Conservation (phyloP, 192 early-diverging fungal species). For the Dissophora ornata region DNA sequence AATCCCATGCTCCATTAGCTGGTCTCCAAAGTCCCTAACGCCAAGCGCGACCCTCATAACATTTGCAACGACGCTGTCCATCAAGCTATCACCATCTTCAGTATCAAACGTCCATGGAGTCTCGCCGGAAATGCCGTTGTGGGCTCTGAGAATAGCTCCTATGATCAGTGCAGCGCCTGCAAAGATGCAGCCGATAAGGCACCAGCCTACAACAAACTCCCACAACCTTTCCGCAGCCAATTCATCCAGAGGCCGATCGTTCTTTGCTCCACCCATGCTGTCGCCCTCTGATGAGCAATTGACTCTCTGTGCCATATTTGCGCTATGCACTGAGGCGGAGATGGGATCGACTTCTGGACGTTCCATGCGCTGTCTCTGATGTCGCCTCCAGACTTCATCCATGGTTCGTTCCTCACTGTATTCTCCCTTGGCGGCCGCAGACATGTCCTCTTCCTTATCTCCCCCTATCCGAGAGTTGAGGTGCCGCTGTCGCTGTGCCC, state of each 20-base stretch:
- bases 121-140: not conserved
- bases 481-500: constrained; percentile 16
- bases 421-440: constrained; percentile 25
- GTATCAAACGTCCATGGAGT: constrained; percentile 33
- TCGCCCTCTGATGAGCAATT: not conserved
- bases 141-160: constrained; percentile 12
- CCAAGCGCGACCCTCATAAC: constrained; percentile 32
- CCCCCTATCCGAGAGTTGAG: not conserved
- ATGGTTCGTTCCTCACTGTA: constrained; percentile 10
- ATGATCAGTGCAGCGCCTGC: constrained; percentile 16
- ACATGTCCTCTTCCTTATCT: not conserved
- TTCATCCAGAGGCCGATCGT: not conserved
- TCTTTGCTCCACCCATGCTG: not conserved
- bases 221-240: constrained; percentile 22
- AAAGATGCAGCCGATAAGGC: constrained; percentile 27
- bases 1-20: constrained; percentile 46
- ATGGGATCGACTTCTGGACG: constrained; percentile 5
- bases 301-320: not conserved
- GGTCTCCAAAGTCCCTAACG: constrained; percentile 39
- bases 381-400: constrained; percentile 33
- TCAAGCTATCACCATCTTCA: constrained; percentile 20
- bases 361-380: constrained; percentile 14
- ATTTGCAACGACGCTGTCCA: constrained; percentile 30
- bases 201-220: constrained; percentile 46
- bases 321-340: not conserved